A percentile compares a stretch with the other conserved stretches of the same genome.
These are phyloP conservation scores for Serendipita sp. DNA, from an alignment of 768 basidiomycete genomes.

Conservation along the genomic window DNA sequence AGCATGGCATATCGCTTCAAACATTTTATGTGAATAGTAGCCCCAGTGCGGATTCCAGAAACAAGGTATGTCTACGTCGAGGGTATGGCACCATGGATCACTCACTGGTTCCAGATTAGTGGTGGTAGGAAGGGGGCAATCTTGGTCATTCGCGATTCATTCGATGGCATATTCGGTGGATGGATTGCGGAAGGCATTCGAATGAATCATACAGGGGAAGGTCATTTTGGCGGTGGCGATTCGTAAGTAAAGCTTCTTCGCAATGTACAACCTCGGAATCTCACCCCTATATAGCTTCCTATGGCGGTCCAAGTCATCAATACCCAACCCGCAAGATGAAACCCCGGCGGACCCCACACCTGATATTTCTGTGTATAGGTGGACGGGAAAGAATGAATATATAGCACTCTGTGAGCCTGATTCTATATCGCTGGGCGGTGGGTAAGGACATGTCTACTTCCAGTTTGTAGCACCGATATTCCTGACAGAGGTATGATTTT, in stretches of 20 bases:
- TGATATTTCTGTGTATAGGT: conserved; percentile 46
- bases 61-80: not conserved
- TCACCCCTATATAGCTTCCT: conserved; percentile 39
- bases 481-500: not conserved
- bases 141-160: conserved; percentile 46
- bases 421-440: conserved; percentile 81
- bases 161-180: conserved; percentile 57
- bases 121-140: conserved; percentile 30
- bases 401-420: conserved; percentile 69
- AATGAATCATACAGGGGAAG: conserved; percentile 30
- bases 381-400: conserved; percentile 84
- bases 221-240: conserved; percentile 81
- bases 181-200: conserved; percentile 64
- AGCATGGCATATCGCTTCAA: conserved; percentile 82
- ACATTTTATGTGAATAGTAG: conserved; percentile 47
- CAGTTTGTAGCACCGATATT: not conserved
- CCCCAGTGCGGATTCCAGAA: not conserved
- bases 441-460: conserved; percentile 33
- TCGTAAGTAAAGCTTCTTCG: conserved; percentile 32
- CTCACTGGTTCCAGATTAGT: not conserved
- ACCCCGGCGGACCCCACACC: conserved; percentile 18
- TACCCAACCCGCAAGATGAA: conserved; percentile 12
- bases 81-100: too few relatives aligned
- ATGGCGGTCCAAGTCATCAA: conserved; percentile 34
- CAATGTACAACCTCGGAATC: not conserved